Base-by-base conservation (phyloP, 345 rosid species). In the Clarkia xantiana region DNA sequence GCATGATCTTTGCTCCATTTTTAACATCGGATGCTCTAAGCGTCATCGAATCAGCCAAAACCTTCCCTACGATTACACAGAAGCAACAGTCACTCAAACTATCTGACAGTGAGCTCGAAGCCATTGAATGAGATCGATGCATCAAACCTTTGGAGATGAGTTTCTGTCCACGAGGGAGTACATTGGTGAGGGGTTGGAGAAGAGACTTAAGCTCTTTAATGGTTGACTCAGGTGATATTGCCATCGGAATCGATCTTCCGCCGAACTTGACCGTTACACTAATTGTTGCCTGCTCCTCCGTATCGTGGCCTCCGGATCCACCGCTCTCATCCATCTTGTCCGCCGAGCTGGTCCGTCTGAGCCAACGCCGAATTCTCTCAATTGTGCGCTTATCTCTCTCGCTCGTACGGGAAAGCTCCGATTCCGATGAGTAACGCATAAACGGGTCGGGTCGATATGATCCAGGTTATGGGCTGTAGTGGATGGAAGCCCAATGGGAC, bases 151-250 rank as follows among this genome's bases (percentile, higher is more conserved):
- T 85, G 60, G 61, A 82, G 59, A 89, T 89, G 73, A 89, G 84
- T 69, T 80, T 85, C 60, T 85, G 97, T 29, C 97, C 97, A 12
- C 95, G 95, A 40, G 95, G 82, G 60, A 90, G 95, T 56, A 90
- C 95, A 49, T 85, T 67, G 59, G 97, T 90, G 73, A 80, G 78
- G 10, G 94, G 75, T 60, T 80, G 87, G 22, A 85, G 90, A 58
- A 71, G 77, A 39, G 74, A 67, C 63, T 90, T 90, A 18, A 90
- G 67, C 25, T 76, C 76, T 67, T 70, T 69, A 61, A 76, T 50
- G 7, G 78, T 71, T 43, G 72, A 56, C 49, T 83, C 82, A 18
- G 52, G 42, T 6, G 86, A 66, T n/a, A 75, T 41, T 5, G 81
- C 60, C 11, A 81, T 42, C 1, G 88, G 79, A 40, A 86, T 77